Evolutionary conservation across 768 basidiomycete genomes (phyloP).

Genomic region (Tylopilus subfusipes): DNA sequence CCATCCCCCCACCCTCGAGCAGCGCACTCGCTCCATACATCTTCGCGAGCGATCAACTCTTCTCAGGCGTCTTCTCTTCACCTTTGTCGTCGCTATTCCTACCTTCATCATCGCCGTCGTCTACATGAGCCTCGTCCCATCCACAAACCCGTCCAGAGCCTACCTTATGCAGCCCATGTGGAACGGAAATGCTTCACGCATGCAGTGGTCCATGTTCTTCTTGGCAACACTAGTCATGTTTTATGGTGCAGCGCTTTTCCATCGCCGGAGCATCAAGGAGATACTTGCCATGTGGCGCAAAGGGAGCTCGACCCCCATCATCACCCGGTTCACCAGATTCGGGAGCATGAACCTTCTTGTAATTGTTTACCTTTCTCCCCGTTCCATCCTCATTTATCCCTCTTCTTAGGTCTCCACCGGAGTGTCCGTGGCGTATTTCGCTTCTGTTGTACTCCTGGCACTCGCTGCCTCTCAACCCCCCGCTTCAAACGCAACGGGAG

Average conservation of each 20-base stretch:
- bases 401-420: constrained; percentile 48
- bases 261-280: constrained; percentile 53
- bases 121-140: constrained; percentile 64
- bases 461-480: constrained; percentile 48
- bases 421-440: constrained; percentile 74
- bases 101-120: constrained; percentile 77
- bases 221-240: constrained; percentile 69
- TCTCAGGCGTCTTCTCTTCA: constrained; percentile 52
- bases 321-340: constrained; percentile 61
- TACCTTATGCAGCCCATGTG: constrained; percentile 61
- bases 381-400: not conserved
- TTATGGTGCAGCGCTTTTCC: constrained; percentile 58
- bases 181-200: constrained; percentile 58
- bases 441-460: constrained; percentile 66
- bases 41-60: constrained; percentile 52
- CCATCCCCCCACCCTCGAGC: constrained; percentile 56
- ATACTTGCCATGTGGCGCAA: constrained; percentile 55
- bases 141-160: constrained; percentile 40
- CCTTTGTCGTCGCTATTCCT: constrained; percentile 66
- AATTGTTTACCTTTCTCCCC: not conserved
- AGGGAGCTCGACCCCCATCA: constrained; percentile 50
- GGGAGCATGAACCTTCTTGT: constrained; percentile 88
- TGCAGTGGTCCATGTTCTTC: constrained; percentile 63
- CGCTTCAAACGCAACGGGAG: constrained; percentile 37
- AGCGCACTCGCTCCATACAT: constrained; percentile 55